phyloP scores from a whole-genome alignment of 1,284 basidiomycete genomes.

The Neolentinus lepideus region DNA sequence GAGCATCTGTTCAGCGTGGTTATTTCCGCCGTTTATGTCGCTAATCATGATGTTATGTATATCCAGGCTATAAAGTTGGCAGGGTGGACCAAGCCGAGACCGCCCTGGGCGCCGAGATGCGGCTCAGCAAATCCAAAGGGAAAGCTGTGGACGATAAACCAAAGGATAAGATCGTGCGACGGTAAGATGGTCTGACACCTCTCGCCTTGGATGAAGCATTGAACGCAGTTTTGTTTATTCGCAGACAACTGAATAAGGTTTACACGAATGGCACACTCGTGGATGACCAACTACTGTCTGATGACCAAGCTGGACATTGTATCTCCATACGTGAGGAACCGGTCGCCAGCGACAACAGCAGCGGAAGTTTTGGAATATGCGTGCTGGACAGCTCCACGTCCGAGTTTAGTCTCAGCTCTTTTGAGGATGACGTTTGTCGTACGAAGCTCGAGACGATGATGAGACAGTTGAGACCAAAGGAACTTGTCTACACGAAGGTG shows the following conservation, averaged over 20 bases:
- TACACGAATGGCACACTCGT: slow-evolving; percentile 97
- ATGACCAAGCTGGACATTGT: slow-evolving; percentile 95
- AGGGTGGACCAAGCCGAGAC: slow-evolving; percentile 97
- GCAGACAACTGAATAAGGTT: slow-evolving; percentile 89
- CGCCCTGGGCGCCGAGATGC: slow-evolving; percentile 78
- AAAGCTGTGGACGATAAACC: slow-evolving; percentile 36
- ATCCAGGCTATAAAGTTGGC: slow-evolving; percentile 88
- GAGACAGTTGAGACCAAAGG: slow-evolving; percentile 89
- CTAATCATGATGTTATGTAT: not conserved
- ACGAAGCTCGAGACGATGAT: slow-evolving; percentile 93
- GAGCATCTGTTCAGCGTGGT: not conserved
- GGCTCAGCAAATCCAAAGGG: slow-evolving; percentile 64
- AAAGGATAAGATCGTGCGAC: slow-evolving; percentile 68
- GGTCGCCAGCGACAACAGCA: slow-evolving; percentile 31
- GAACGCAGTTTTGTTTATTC: not conserved
- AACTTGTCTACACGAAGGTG: slow-evolving; percentile 89
- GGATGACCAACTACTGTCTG: slow-evolving; percentile 82
- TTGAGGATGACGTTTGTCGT: slow-evolving; percentile 89
- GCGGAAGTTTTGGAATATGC: slow-evolving; percentile 80
- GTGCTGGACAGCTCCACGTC: slow-evolving; percentile 96
- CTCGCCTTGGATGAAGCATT: not conserved
- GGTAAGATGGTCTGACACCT: slow-evolving; percentile 28
- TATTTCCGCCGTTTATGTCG: too few species aligned
- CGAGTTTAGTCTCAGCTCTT: slow-evolving; percentile 88
- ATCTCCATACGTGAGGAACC: slow-evolving; percentile 78